phyloP scores from a whole-genome alignment of 192 early-diverging fungal species.

The Diversispora epigaea region DNA sequence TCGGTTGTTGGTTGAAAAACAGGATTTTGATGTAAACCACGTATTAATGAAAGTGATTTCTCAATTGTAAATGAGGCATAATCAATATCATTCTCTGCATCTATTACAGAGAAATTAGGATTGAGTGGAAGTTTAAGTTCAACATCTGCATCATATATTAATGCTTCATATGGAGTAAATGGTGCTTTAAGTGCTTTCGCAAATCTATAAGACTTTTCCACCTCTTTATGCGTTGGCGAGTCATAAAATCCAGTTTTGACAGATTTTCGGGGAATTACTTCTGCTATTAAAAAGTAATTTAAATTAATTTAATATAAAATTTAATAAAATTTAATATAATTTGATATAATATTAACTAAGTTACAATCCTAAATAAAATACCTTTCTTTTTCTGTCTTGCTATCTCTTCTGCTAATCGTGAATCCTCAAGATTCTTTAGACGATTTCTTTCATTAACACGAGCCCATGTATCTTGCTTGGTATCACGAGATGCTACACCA shows the following conservation, averaged over 20 bases:
- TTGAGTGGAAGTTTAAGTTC: background rate
- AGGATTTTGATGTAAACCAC: background rate
- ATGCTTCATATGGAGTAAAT: background rate
- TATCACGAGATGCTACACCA: constrained; percentile 34
- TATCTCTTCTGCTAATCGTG: constrained; percentile 43
- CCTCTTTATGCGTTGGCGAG: background rate
- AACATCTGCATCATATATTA: background rate
- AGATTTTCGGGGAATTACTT: background rate
- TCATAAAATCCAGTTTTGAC: background rate
- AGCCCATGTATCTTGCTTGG: constrained; percentile 52
- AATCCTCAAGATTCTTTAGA: constrained; percentile 46
- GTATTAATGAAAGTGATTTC: background rate
- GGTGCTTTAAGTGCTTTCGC: background rate
- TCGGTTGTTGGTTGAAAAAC: background rate
- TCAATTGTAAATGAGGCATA: background rate
- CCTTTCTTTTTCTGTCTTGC: background rate
- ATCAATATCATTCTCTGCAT: background rate
- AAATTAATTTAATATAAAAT: background rate
- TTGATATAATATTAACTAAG: background rate
- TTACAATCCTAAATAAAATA: background rate
- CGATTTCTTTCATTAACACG: constrained; percentile 59
- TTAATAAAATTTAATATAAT: no score
- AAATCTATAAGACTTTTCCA: background rate
- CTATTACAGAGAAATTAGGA: background rate
- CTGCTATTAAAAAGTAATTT: background rate